Evolutionary conservation across 768 basidiomycete genomes (phyloP).

Genomic region (Naganishia kalamii): DNA sequence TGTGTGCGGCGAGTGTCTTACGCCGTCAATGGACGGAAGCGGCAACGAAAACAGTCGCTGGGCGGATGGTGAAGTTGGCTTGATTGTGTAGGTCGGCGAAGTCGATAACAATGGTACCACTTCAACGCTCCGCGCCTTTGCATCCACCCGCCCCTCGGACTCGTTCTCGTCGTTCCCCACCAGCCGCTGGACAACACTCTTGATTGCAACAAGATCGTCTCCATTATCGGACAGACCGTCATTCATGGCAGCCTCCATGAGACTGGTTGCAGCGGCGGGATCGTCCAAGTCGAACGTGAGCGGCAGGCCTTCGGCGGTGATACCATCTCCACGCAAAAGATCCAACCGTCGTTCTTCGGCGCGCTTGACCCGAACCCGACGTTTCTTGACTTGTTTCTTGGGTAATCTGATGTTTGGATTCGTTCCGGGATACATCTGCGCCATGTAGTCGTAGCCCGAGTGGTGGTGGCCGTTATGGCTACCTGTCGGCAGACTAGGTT

Average conservation of each 20-base stretch:
- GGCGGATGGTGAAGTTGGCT: constrained; percentile 8
- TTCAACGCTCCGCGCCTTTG: not conserved
- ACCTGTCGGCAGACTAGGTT: not conserved
- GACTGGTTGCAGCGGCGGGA: not conserved
- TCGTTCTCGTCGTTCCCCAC: not conserved
- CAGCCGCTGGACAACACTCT: constrained; percentile 1
- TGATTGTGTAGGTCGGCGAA: constrained; percentile 5
- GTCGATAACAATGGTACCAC: not conserved
- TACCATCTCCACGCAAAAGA: constrained; percentile 40
- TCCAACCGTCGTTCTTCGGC: constrained; percentile 37
- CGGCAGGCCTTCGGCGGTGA: constrained; percentile 7
- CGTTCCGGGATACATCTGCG: not conserved
- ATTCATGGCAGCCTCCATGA: not conserved
- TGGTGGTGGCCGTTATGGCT: not conserved
- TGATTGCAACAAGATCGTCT: not conserved
- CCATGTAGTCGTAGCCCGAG: not conserved
- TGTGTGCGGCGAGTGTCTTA: not conserved
- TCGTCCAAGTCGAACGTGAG: not conserved
- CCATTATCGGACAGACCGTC: not conserved
- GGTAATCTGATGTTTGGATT: not conserved
- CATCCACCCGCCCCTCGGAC: not conserved
- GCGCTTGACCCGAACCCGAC: constrained; percentile 22
- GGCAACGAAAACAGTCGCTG: constrained; percentile 13
- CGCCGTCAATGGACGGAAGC: not conserved
- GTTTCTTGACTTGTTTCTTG: not conserved